Evolutionary conservation across 1,139 yeast genomes (phyloP), one percentile per base, ranked within the genome.

Genomic region (Hyphopichia buzzinii): DNA sequence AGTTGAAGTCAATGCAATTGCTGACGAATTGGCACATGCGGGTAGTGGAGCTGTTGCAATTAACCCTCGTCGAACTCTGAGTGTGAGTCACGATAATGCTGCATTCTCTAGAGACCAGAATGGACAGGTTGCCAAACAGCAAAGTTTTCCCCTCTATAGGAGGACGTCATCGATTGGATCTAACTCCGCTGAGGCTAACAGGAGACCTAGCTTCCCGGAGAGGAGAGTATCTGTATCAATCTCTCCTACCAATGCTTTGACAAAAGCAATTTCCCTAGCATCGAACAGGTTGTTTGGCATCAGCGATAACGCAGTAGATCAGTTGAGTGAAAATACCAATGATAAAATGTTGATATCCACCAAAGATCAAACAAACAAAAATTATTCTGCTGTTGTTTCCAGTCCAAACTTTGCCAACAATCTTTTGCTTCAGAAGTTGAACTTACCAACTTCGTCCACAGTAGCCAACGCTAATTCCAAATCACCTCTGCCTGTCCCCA

Each of bases 1-100:
- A 0, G 97, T 92, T 4, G 97, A 92, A 57, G 95, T 92, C 8
- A 92, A 92, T 62, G 94, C 96, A 1, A 69, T 92, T 39, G 97
- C 97, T 8, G 97, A 92, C 59, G 95, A 89, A 55, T 67, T 90
- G 38, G 92, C 86, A 2, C 74, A 74, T 44, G 81, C 84, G 2
- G 85, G 86, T 1, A 64, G 77, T 36, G 79, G 81, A 1, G 77
- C 73, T 3, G 70, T 66, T 17, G 82, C 79, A 0, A 70, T 74
- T 36, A 53, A 54, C 31, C 42, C 49, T 23, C 54, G 54, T 17
- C 54, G 49, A 22, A 38, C 31, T 21, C 30, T 26, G 30, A 26
- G 12, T 11, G 46, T 10, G 8, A 19, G 23, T 19, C 6, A 19
- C 23, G 23, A 19, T 7, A 19, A 19, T 19, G 23, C 23, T 19